Conservation (phyloP, 495 filamentous ascomycete genomes). For the Aspergillus sclerotiicarbonarius region DNA sequence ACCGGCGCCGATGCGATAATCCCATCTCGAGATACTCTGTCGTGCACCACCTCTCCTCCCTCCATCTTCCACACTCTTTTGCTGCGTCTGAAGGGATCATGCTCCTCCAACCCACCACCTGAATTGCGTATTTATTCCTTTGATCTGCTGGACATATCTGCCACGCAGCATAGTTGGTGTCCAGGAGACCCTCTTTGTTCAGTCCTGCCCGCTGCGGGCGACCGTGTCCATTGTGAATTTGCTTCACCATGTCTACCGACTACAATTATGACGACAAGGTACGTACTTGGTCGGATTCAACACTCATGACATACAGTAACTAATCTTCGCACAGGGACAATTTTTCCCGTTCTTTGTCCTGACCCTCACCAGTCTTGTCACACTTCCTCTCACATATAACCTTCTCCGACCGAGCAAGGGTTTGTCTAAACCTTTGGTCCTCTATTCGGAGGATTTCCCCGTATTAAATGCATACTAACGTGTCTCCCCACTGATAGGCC, state of each 20-base stretch:
- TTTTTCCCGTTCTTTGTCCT: constrained; percentile 99
- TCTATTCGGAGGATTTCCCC: neutral
- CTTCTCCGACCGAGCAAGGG: constrained; percentile 75
- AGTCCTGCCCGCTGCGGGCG: constrained; percentile 30
- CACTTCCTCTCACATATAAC: constrained; percentile 85
- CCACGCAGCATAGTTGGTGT: neutral
- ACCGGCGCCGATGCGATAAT: constrained; percentile 22
- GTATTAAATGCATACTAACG: neutral
- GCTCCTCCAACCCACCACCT: constrained; percentile 17
- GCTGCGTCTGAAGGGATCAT: constrained; percentile 24
- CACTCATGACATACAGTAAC: neutral
- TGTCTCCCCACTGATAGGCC: constrained; percentile 37
- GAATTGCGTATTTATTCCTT: constrained; percentile 9
- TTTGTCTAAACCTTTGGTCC: constrained; percentile 31
- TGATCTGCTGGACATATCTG: constrained; percentile 4
- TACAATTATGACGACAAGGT: constrained; percentile 98
- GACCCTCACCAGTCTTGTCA: constrained; percentile 82
- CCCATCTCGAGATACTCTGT: constrained; percentile 13
- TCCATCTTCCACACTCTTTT: constrained; percentile 29
- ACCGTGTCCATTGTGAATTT: constrained; percentile 40
- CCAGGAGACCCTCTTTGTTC: constrained; percentile 8
- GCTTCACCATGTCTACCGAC: constrained; percentile 80
- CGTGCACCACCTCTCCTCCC: constrained; percentile 5
- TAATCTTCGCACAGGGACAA: constrained; percentile 62
- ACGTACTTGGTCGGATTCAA: constrained; percentile 7